Base-by-base conservation (phyloP, 2,329 filamentous ascomycete genomes). In the Didymella arachidicola region DNA sequence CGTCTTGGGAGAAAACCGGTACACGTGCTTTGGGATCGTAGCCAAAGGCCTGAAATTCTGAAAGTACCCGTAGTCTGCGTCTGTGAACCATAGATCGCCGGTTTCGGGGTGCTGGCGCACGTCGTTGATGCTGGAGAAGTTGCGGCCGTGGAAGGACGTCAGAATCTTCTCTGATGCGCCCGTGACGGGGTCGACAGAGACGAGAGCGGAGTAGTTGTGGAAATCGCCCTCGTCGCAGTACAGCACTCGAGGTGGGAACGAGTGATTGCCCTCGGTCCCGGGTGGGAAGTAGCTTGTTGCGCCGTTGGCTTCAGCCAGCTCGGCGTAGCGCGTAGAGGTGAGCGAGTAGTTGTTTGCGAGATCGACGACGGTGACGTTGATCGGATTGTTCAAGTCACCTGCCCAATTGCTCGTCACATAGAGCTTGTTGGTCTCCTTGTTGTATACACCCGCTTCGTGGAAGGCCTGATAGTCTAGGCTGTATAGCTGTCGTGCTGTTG, bases 1-100 rank as follows among this genome's bases (percentile, higher is more conserved):
- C 0, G 80, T 81, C 2, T 50, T 53, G 1, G 79, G 77, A 22
- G 73, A 69, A 62, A 80, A 83, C 42, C 80, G 76, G 65, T 82
- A 83, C 8, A 77, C 71, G 41, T 74, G 72, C 36, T 73, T 72
- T 4, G 72, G 74, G 22, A 77, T 72, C 7, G 56, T 64, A 0
- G 75, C 68, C 3, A 46, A 45, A 1, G 76, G 74, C 1, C 73
- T 67, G 64, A 75, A 76, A 47, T 64, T 16, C 39, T 75, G 72
- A 47, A 67, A 67, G 56, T 62, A 74, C 2, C 72, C 74, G 45
- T 73, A 75, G 44, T 73, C 67, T 7, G 79, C 77, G 61, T 83
- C 81, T 1, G 81, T 83, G 70, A 83, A 83, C 80, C 81, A 83
- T 41, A 84, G 71, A 41, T 81, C 78, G 45, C 79, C 79, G 0